Conservation (phyloP, 1,284 basidiomycete species). For the Takashimella koratensis region DNA sequence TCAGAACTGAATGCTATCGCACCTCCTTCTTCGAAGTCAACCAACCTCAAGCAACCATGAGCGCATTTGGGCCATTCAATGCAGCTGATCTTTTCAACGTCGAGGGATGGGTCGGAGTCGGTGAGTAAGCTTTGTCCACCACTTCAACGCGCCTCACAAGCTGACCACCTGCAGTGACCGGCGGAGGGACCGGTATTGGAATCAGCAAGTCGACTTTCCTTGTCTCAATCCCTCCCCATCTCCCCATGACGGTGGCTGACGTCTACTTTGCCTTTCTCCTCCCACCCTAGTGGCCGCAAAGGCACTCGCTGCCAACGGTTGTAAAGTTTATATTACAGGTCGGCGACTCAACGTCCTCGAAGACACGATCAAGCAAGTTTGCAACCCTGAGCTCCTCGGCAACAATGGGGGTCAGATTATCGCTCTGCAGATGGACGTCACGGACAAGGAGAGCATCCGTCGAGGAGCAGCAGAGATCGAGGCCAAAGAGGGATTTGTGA, state of each 20-base stretch:
- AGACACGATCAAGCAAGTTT: not conserved
- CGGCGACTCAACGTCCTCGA: not conserved
- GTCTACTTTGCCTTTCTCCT: too few species aligned
- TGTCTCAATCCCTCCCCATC: too few species aligned
- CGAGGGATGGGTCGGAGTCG: not conserved
- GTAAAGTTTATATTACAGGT: not conserved
- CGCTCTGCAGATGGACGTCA: not conserved
- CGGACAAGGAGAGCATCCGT: not conserved
- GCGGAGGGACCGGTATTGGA: not conserved
- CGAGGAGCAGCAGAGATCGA: not conserved
- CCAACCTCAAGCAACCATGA: too few species aligned
- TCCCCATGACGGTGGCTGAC: too few species aligned
- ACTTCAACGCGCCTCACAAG: not conserved
- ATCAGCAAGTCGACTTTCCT: not conserved
- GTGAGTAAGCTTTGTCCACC: not conserved
- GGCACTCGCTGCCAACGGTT: not conserved
- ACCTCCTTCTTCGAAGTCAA: too few species aligned
- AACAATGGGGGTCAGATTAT: not conserved
- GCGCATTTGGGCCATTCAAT: not conserved
- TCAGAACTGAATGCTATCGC: too few species aligned
- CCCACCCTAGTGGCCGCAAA: not conserved
- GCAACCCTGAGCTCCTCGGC: not conserved
- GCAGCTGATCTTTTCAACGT: not conserved
- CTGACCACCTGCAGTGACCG: not conserved
- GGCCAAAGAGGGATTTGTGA: not conserved